Evolutionary conservation across 108 stramenopile genomes (phyloP), one percentile per base, ranked within the genome.

Genomic region (Stephanodiscus triporus): DNA sequence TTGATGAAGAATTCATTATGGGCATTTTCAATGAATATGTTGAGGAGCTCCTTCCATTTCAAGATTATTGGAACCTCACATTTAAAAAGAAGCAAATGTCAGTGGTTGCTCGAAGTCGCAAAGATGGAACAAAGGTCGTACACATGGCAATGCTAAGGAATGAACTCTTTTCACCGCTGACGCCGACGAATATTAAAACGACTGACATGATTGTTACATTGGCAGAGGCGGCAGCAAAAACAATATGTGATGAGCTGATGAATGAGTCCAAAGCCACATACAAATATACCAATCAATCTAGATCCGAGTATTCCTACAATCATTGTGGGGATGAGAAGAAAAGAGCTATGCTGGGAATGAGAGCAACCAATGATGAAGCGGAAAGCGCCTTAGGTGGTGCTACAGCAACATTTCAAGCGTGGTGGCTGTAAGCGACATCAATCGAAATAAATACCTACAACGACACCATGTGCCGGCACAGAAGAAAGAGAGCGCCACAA

Each of bases 241-340:
- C 63, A 19, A 65, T 73, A 9, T 5, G 11, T 42, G 20, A 9
- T 22, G 72, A 73, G 27, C 27, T 73, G 8, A 3, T 26, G 6
- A 62, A 64, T 42, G 26, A 73, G 63, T 64, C 51, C 22, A 75
- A 75, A 30, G 73, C 73, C 54, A 75, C 73, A 17, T 47, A 48
- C 43, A 68, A 75, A 9, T 75, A 75, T 13, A 19, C 24, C 11
- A 23, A 3, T 29, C 11, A 36, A 13, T 58, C 58, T 27, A 13
- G 10, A n/a, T 34, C 38, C 7, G 13, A 19, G 9, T 75, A 59
- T 60, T 68, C 37, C 7, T 66, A 60, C 22, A 8, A 26, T 55
- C 16, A 11, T 32, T 34, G 23, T 20, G 26, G 20, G 0, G 57
- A 66, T 23, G 65, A 55, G 11, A 45, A 20, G 19, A 57, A 66